Evolutionary conservation across 2,329 filamentous ascomycete species (phyloP), one percentile per base, ranked within the genome.

Genomic region (Colletotrichum musae): DNA sequence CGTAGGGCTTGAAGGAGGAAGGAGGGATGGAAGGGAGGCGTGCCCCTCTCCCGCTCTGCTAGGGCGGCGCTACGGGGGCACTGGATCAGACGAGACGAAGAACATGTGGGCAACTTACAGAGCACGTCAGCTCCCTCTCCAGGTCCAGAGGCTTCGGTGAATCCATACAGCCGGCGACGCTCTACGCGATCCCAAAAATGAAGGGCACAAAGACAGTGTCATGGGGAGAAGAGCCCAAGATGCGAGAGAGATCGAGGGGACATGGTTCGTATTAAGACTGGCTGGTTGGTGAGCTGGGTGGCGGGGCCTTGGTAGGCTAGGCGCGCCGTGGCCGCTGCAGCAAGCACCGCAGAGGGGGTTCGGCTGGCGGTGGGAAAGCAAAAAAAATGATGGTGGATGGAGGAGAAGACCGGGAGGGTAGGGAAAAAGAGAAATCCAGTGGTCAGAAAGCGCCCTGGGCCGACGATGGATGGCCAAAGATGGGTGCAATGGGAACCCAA

Each of bases 91-190:
- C 50, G 53, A 70, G 61, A 68, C 60, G 66, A 57, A 61, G 47
- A n/a, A 24, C 45, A 6, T 21, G 47, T 53, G 50, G 59, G 39
- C 24, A 47, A 89, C 93, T 83, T 88, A 97, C 95, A 79, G 95
- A 97, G 85, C 95, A 98, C 62, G 92, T 95, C 83, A 98, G 85
- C 88, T 99, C 96, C 81, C 92, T 95, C 84, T 98, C 96, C 75
- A 98, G 86, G 80, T 97, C 94, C 76, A 90, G 80, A 68, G 83
- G 80, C 74, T 83, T 85, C 76, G 84, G 80, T 72, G 84, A 79
- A 75, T 85, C 85, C 86, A 88, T 89, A 58, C 61, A 60, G 45
- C 57, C 26, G n/a, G 9, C 15, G 43, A 52, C 64, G 68, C 64
- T 58, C 52, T 62, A 54, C 43, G 68, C 63, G 70, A 70, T 71